Conservation (phyloP, 345 rosid genomes). For the Linum usitatissimum region DNA sequence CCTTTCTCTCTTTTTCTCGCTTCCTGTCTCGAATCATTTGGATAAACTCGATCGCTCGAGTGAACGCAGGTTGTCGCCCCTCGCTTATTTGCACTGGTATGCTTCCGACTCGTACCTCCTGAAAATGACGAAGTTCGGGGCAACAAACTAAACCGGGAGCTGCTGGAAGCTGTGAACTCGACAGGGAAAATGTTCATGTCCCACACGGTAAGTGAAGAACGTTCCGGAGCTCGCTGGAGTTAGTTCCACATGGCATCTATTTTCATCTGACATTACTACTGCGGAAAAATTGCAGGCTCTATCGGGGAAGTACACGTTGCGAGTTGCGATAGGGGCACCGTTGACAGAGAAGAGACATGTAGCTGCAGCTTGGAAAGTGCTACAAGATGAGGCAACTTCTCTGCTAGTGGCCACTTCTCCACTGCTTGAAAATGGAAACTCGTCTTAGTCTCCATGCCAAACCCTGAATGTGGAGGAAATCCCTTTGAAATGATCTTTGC, state of each 20-base stretch:
- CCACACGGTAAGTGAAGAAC: constrained; percentile 51
- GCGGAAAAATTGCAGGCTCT: constrained; percentile 33
- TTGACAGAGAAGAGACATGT: constrained; percentile 80
- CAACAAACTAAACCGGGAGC: constrained; percentile 43
- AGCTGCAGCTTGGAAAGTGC: constrained; percentile 59
- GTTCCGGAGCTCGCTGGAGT: not conserved
- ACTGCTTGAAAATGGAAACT: not conserved
- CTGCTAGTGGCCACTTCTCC: constrained; percentile 22
- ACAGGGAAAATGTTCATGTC: constrained; percentile 70
- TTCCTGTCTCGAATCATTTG: not conserved
- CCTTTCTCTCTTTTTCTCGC: not conserved
- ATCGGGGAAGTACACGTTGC: constrained; percentile 46
- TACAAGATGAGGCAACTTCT: constrained; percentile 52
- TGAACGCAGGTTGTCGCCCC: constrained; percentile 56
- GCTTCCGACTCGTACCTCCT: constrained; percentile 50
- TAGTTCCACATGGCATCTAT: not conserved
- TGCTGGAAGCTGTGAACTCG: constrained; percentile 66
- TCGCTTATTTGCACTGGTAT: constrained; percentile 59
- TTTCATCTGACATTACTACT: not conserved
- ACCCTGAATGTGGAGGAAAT: too few species aligned
- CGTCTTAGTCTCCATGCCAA: not conserved
- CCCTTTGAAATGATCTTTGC: too few species aligned
- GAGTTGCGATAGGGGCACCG: constrained; percentile 83
- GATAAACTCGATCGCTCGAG: constrained; percentile 4
- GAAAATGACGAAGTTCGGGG: constrained; percentile 26